These are phyloP conservation scores for Beauveria sp. DNA, from an alignment of 2,329 filamentous ascomycete species.

Conservation along the genomic window DNA sequence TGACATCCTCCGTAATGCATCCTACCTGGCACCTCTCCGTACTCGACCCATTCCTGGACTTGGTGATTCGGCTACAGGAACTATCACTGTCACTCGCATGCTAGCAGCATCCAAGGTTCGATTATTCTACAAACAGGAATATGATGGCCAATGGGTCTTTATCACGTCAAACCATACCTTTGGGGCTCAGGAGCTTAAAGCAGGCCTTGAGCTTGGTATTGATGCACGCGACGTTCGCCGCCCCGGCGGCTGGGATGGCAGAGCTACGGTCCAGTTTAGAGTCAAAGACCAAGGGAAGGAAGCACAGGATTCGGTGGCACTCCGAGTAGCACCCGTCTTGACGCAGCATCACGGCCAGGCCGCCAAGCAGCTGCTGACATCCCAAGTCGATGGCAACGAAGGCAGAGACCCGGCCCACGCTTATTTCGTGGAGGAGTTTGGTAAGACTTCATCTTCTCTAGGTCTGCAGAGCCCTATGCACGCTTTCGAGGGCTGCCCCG, in stretches of 20 bases:
- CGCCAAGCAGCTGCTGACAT: no score
- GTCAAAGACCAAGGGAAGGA: not conserved
- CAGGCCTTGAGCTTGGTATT: slow-evolving; percentile 25
- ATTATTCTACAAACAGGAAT: not conserved
- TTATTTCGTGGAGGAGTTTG: accelerated
- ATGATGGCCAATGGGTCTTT: slow-evolving; percentile 16
- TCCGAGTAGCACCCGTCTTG: not conserved
- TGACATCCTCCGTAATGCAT: no score
- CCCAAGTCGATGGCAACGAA: no score
- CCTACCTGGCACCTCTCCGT: no score
- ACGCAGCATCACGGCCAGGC: not conserved
- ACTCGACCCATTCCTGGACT: no score
- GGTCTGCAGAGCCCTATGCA: no score
- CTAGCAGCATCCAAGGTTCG: no score
- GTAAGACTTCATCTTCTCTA: no score
- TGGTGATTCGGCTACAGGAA: no score
- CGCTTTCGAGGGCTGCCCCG: no score
- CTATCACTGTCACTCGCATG: no score
- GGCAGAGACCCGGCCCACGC: not conserved
- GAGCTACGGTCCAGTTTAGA: slow-evolving; percentile 8
- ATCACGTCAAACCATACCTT: slow-evolving; percentile 20
- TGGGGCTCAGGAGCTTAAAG: slow-evolving; percentile 10
- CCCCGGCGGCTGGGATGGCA: slow-evolving; percentile 20
- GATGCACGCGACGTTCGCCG: slow-evolving; percentile 25
- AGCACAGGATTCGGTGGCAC: not conserved